Base-by-base conservation (phyloP, 2,329 filamentous ascomycete genomes). In the Tolypocladium cylindrosporum region DNA sequence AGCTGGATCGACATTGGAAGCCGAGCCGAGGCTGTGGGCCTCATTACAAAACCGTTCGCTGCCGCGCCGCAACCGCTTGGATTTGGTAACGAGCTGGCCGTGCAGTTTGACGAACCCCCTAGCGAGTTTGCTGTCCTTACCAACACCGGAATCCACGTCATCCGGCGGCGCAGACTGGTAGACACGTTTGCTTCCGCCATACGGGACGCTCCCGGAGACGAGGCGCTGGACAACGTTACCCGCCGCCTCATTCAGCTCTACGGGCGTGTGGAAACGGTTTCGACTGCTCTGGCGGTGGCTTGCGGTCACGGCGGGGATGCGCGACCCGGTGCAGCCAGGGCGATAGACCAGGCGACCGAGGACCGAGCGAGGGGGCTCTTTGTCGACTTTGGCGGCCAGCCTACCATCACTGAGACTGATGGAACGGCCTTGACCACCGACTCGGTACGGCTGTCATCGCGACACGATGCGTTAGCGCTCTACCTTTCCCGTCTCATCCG, bases 71-170 rank as follows among this genome's bases (percentile, higher is more conserved):
- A 84, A 34, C 89, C 90, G 0, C 69, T 85, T 27, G 93, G 92
- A 0, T 97, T 96, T 66, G 92, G 93, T 13, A 99, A 99, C 65
- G 94, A 99, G 73, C 78, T 97, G 58, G 91, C 94, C 1, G 88
- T 96, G n/a, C 95, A 99, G 66, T 99, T 94, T 65, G 94, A 99
- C 67, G 81, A 89, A 60, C 79, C 86, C 0, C 82, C 88, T 0
- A 85, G 88, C 55, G 93, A 99, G 68, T 86, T 97, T 62, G 94
- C 93, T 1, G 85, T 99, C 53, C 79, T 99, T 57, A 97, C 94
- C 39, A 96, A 94, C 65, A 91, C 85, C 16, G 94, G 94, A 3
- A 84, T 99, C 56, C 91, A 97, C 66, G 82, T 96, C 9, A 84
- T 97, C 57, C 87, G 91, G 57, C 81, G 94, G 55, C 83, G 91